Evolutionary conservation across 176 grass and related monocot species (phyloP), one percentile per base, ranked within the genome.

Genomic region (Aegilops bicornis): DNA sequence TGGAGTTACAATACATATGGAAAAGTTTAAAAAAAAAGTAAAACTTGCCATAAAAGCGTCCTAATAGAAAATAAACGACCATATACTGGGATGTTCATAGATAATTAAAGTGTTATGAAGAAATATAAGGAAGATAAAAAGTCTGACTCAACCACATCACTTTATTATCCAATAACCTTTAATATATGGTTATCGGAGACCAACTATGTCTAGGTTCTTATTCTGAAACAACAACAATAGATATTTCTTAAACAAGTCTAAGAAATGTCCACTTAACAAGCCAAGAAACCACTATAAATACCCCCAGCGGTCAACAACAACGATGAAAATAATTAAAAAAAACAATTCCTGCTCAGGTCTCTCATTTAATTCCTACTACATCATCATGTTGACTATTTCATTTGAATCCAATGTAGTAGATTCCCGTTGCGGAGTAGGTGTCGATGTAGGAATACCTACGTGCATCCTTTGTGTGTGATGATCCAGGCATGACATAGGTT

Each of bases 401-500:
- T 25, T 47, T 3, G 64, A 20, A 32, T 77, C 82, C 68, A 37
- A 0, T 17, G 73, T 12, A 12, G 33, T 14, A 8, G 75, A 52
- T 24, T 80, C 86, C 82, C 64, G 74, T 9, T 77, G 47, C 0
- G 16, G 36, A 5, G 40, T n/a, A 20, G 82, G 56, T 1, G 12
- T 66, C 0, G 73, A 73, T 1, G 85, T 47, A 83, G 76, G 76
- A 35, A 59, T 71, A 42, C 24, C 56, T 0, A 45, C 25, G 10
- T 33, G 60, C 12, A 72, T 86, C 22, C 52, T 79, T 20, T 77
- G 80, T 12, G 92, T 86, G 27, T 86, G 87, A 79, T 75, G 66
- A 84, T 92, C 88, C 32, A 92, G 75, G 73, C 32, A 83, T 1
- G 36, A 62, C 11, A 77, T 73, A 11, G 83, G 80, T 20, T 86